Base-by-base conservation (phyloP, 257 asterid species). In the Forsythia viridissima region DNA sequence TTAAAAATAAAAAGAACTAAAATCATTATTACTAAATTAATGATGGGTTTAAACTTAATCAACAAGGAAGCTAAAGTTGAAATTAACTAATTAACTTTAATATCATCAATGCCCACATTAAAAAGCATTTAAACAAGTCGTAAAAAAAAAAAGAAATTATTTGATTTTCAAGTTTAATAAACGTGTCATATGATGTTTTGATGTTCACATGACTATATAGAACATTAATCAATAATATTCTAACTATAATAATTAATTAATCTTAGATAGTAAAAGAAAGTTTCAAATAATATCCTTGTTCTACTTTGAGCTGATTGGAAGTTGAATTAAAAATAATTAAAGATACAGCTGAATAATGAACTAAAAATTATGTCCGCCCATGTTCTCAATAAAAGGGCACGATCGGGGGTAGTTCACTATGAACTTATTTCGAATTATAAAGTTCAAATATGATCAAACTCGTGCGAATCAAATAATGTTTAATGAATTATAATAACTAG, bases 1-100 rank as follows among this genome's bases (percentile, higher is more conserved):
- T 30, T 30, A 30, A n/a, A 44, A 43, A 46, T 2, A 5, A 3
- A 24, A 4, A 43, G 21, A 37, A 51, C 38, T 40, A 38, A 8
- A 24, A 44, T 13, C 18, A 46, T 6, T 61, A 61, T 3, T 39
- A 40, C 12, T 10, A 34, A 40, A 37, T n/a, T 13, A 16, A 67
- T 74, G 43, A 67, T 67, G 84, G 65, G 59, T 59, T 43, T 34
- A 30, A 74, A 72, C 84, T 80, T 80, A n/a, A 71, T 59, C 39
- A 44, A 57, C 61, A 80, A 80, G 80, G 70, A 80, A 80, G 76
- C 3, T 18, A 3, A 42, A 72, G 76, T 75, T 57, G 76, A 74
- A 74, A 37, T 37, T 55, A 55, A 5, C 2, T 18, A 55, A 55
- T 48, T n/a, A 4, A n/a, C 59, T 5, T 79, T 78, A 43, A 72